Evolutionary conservation across 2,329 filamentous ascomycete genomes (phyloP).

Genomic region (Neopestalotiopsis rosae): DNA sequence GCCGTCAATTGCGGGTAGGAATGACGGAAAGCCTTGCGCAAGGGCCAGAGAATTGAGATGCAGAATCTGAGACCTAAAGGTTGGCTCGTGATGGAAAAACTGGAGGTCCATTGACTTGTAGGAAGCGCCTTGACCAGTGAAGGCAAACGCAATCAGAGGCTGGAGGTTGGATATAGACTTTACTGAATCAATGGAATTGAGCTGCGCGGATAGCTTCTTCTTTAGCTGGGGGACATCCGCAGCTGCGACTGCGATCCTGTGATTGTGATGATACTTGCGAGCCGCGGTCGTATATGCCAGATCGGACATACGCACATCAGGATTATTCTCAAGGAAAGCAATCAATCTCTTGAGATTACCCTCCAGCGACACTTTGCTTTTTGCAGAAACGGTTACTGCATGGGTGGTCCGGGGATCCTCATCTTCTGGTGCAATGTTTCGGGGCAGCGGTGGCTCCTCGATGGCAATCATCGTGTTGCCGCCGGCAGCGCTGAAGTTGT

Average conservation of each 20-base stretch:
- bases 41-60: conserved; percentile 37
- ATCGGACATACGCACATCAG: conserved; percentile 43
- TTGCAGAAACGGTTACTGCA: conserved; percentile 52
- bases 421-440: conserved; percentile 16
- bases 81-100: conserved; percentile 36
- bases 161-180: conserved; percentile 29
- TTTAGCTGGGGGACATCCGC: conserved; percentile 30
- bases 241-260: conserved; percentile 34
- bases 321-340: conserved; percentile 46
- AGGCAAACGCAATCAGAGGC: conserved; percentile 43
- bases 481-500: conserved; percentile 63
- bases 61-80: conserved; percentile 40
- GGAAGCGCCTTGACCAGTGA: conserved; percentile 51
- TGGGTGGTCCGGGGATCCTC: conserved; percentile 48
- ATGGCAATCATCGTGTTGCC: conserved; percentile 60
- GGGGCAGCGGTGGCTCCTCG: conserved; percentile 47
- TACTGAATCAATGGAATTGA: conserved; percentile 22
- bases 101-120: conserved; percentile 38
- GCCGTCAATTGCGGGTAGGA: conserved; percentile 50
- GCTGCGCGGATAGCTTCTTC: conserved; percentile 24
- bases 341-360: conserved; percentile 48
- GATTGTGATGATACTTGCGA: conserved; percentile 40
- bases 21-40: conserved; percentile 41
- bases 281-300: conserved; percentile 63
- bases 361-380: conserved; percentile 45